A percentile compares a stretch with the other conserved stretches of the same genome.
Conservation (phyloP, 331 rosid genomes). For the Pyrus hybrid region DNA sequence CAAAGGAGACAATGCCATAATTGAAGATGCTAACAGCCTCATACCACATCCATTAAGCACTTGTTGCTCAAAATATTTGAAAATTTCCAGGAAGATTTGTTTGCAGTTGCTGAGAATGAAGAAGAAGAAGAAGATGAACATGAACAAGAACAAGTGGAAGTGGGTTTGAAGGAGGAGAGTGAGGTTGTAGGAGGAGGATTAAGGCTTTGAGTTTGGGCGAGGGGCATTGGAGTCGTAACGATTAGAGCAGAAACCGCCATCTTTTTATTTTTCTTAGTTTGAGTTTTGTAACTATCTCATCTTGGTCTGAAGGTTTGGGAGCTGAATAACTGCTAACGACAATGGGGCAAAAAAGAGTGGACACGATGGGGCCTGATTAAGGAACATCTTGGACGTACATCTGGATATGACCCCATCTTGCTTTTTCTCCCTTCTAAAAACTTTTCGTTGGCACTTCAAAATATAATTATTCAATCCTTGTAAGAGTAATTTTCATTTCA, state of each 20-base stretch:
- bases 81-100: not conserved
- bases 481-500: too few species aligned
- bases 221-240: conserved; percentile 24
- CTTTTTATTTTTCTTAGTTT: not conserved
- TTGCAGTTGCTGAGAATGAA: conserved; percentile 18
- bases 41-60: conserved; percentile 29
- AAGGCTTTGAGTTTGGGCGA: conserved; percentile 4
- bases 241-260: conserved; percentile 49
- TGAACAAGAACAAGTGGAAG: conserved; percentile 2
- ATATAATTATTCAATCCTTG: too few species aligned
- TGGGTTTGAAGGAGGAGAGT: conserved; percentile 14
- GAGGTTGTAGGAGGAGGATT: conserved; percentile 15
- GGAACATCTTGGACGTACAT: conserved; percentile 6
- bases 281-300: not conserved
- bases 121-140: not conserved
- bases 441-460: too few species aligned
- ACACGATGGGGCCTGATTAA: conserved; percentile 21
- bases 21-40: conserved; percentile 57
- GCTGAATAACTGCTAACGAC: not conserved
- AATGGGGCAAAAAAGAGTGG: not conserved
- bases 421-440: not conserved
- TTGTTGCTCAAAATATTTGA: conserved; percentile 19
- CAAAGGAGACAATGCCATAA: conserved; percentile 55
- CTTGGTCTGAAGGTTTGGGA: too few species aligned
- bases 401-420: conserved; percentile 10